These are phyloP conservation scores for Pseudozyma sp. DNA, from an alignment of 1,284 basidiomycete species.

Conservation along the genomic window DNA sequence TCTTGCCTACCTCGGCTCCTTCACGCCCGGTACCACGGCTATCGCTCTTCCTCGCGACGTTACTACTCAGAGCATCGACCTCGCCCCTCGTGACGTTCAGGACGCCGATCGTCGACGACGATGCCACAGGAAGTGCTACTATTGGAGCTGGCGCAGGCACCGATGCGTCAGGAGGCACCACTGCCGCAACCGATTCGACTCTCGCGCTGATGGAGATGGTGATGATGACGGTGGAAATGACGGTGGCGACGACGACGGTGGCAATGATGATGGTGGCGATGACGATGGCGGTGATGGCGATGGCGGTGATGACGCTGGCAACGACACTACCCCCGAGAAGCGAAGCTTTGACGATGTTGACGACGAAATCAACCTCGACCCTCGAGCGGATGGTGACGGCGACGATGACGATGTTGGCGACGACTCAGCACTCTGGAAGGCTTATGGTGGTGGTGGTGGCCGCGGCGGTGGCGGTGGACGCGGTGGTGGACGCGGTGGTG, in stretches of 20 bases:
- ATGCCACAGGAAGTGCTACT: not conserved
- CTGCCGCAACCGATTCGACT: too few relatives aligned
- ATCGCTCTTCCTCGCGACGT: conserved; percentile 8
- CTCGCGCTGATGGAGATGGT: not conserved
- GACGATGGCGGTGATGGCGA: not conserved
- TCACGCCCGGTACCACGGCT: conserved; percentile 6
- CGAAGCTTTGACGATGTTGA: too few relatives aligned
- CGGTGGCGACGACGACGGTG: not conserved
- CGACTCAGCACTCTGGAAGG: not conserved
- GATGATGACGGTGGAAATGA: not conserved
- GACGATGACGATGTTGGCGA: not conserved
- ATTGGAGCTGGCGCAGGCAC: not conserved
- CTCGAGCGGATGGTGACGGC: not conserved
- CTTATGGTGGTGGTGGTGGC: not conserved
- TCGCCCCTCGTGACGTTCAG: not conserved
- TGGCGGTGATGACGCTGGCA: not conserved
- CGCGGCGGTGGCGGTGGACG: not conserved
- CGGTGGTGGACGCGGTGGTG: conserved; percentile 2
- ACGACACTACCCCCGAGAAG: too few relatives aligned
- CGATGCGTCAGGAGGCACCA: not conserved
- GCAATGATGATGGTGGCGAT: not conserved
- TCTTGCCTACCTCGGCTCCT: conserved; percentile 14
- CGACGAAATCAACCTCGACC: too few relatives aligned
- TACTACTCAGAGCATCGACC: not conserved
- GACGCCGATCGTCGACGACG: not conserved